Base-by-base conservation (phyloP, 2,329 filamentous ascomycete genomes). In the Trichoderma endophyticum region DNA sequence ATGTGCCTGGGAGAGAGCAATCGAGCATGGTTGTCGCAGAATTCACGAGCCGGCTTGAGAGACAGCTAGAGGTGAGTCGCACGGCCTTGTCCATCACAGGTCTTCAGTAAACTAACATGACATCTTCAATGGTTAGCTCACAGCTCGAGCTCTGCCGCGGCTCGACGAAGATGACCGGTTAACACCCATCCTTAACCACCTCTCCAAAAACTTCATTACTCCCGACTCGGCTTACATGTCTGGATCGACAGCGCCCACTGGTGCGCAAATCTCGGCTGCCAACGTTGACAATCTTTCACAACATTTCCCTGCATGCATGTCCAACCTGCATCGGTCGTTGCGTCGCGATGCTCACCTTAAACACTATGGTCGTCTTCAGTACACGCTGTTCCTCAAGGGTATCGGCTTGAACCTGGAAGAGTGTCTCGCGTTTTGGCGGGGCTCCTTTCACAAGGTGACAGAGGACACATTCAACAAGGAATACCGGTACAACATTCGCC, bases 401-500 rank as follows among this genome's bases (percentile, higher is more conserved):
- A 94, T 98, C 72, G 96, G 96, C 0, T 85, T 99, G 32, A 94
- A 89, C 74, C 85, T 99, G n/a, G 94, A 98, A 78, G 95, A 99
- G 81, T 94, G 90, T 76, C 87, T 99, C 28, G 77, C 94, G 14
- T 99, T 99, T 85, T 99, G 96, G 96, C 91, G 96, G 12, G 88
- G 90, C 74, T 86, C 88, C 32, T 98, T 99, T 87, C 90, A 90
- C 80, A 92, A 94, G 75, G 90, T 97, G 75, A 95, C 93, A 0
- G 96, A 98, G 78, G 95, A 98, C 78, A 91, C 91, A 43, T 99
- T 98, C 87, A 97, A 97, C 83, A 98, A 98, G 79, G 94, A 98
- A 80, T 98, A 99, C 83, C 89, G 93, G 59, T 99, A 99, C 87
- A 98, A 99, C 80, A 89, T 98, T 72, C 92, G 95, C n/a, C 95